Base-by-base conservation (phyloP, 208 protist species). In the Vickermania spadyakhi region DNA sequence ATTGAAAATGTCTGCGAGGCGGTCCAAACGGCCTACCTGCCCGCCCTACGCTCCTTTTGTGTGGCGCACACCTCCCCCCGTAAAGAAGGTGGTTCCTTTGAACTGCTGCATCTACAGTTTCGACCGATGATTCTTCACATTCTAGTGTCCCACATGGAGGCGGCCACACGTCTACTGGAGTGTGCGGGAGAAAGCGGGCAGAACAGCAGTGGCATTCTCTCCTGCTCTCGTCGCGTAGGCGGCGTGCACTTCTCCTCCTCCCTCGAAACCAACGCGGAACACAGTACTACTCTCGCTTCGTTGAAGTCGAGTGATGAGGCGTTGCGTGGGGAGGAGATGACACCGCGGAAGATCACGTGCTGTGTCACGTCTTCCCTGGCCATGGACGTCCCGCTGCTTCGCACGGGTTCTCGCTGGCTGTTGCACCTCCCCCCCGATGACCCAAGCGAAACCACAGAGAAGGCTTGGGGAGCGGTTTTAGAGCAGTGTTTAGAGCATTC, bases 61-160 rank as follows among this genome's bases (percentile, higher is more conserved):
- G 22, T 89, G 86, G 80, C 73, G n/a, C 53, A 72, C 49, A 36
- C 25, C 51, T 45, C 29, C 27, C 2, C 31, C 55, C n/a, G 50
- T 57, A 0, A 28, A 30, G 53, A 56, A 13, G 41, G 11, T 28
- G 21, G 7, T 23, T 7, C 52, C 21, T 7, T 14, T 25, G 83
- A 91, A 64, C 60, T 94, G 51, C 60, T 94, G 41, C 79, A 91
- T 70, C 59, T 91, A 1, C 90, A 91, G 73, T 94, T 89, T 56
- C 77, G 90, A 60, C 87, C 87, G 3, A 88, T 91, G 79, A 91
- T 94, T 58, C 31, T 94, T 41, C 87, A 94, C 60, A 52, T 89
- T 18, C 68, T 85, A 4, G 90, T 81, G 58, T 66, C 60, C 18
- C 79, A 79, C 45, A 18, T 91, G 18, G 66, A 84, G 4, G 78